Percentiles rank a stretch among this genome's conserved stretches.
Evolutionary conservation across 257 asterid genomes (phyloP).

Genomic region (Solanum chilense): DNA sequence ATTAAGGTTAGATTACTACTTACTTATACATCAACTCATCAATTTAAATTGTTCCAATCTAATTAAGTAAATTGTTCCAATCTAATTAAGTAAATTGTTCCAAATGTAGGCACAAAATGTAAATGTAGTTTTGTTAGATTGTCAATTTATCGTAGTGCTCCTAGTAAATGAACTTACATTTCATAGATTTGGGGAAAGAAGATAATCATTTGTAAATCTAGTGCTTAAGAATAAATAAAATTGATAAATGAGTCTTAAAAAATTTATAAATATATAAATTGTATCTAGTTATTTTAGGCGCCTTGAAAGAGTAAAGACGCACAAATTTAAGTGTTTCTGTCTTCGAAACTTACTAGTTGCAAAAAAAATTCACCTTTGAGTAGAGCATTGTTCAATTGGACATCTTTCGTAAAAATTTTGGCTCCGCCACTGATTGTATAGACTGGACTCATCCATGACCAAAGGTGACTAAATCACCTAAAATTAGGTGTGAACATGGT

Average conservation of each 20-base stretch:
- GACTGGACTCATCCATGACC: neutral
- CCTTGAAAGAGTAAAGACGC: no score
- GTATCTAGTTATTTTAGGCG: no score
- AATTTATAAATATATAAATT: neutral
- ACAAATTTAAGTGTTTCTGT: no score
- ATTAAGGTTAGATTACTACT: neutral
- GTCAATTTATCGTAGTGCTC: neutral
- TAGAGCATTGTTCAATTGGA: no score
- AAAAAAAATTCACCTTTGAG: no score
- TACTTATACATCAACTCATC: neutral
- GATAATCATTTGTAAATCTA: neutral
- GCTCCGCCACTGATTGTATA: neutral
- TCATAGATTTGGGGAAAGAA: neutral
- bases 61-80: neutral
- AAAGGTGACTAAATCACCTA: neutral
- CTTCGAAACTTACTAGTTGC: no score
- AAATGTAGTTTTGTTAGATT: neutral
- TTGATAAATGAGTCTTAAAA: neutral
- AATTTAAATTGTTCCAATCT: neutral
- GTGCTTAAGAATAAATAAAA: neutral
- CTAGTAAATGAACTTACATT: neutral
- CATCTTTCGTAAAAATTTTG: no score
- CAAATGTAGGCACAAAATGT: neutral
- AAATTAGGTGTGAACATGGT: neutral
- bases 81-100: no score